These are phyloP conservation scores for Alternaria arborescens DNA, from an alignment of 2,329 filamentous ascomycete species.

Conservation along the genomic window DNA sequence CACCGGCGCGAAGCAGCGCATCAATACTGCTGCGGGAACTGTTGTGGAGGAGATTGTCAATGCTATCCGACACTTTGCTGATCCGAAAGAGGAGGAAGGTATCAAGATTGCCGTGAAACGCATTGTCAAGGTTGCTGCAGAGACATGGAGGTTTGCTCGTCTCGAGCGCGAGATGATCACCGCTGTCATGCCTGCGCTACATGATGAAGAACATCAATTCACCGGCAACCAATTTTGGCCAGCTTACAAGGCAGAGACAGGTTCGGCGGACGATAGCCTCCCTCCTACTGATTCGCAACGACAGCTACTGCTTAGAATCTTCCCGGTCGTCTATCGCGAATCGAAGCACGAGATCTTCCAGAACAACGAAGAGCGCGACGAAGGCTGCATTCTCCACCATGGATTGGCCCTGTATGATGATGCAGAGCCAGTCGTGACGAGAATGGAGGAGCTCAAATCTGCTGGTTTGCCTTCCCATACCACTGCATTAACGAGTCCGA, in stretches of 20 bases:
- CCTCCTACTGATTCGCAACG: slow-evolving; percentile 43
- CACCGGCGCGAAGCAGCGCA: slow-evolving; percentile 64
- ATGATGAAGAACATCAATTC: slow-evolving; percentile 46
- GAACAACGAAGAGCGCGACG: slow-evolving; percentile 55
- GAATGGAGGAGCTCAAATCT: slow-evolving; percentile 48
- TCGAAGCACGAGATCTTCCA: slow-evolving; percentile 57
- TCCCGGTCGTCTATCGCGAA: slow-evolving; percentile 63
- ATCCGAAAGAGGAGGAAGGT: slow-evolving; percentile 60
- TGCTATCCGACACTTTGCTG: slow-evolving; percentile 63
- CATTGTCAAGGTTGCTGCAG: slow-evolving; percentile 66
- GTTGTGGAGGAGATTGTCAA: slow-evolving; percentile 66
- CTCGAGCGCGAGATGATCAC: slow-evolving; percentile 65
- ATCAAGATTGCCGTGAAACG: slow-evolving; percentile 61
- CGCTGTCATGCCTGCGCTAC: slow-evolving; percentile 58
- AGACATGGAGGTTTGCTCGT: slow-evolving; percentile 66
- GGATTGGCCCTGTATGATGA: slow-evolving; percentile 62
- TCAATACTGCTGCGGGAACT: slow-evolving; percentile 63
- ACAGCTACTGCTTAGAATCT: slow-evolving; percentile 59
- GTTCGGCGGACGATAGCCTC: slow-evolving; percentile 37
- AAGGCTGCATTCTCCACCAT: slow-evolving; percentile 59
- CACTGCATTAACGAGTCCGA: slow-evolving; percentile 46
- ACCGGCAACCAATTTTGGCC: slow-evolving; percentile 47
- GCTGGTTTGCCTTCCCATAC: slow-evolving; percentile 51
- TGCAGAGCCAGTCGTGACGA: slow-evolving; percentile 43
- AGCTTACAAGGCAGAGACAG: slow-evolving; percentile 44